A percentile compares a stretch with the other conserved stretches of the same genome.
These are phyloP conservation scores for Phyllosticta paracitricarpa DNA, from an alignment of 2,329 filamentous ascomycete species.

Conservation along the genomic window DNA sequence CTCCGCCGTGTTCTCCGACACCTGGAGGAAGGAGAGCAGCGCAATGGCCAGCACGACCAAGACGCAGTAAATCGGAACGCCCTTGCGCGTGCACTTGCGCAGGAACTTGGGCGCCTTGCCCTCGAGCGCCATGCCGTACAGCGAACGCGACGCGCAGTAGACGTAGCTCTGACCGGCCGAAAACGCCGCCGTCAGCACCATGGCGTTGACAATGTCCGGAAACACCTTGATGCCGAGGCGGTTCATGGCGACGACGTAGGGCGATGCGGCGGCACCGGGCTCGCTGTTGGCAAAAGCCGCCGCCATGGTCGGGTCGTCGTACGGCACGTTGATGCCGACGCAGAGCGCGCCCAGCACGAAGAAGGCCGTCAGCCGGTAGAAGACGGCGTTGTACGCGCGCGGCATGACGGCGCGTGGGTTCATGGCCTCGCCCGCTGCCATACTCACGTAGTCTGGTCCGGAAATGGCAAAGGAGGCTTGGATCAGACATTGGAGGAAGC, in stretches of 20 bases:
- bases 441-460: constrained; percentile 67
- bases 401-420: constrained; percentile 68
- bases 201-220: constrained; percentile 62
- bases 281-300: constrained; percentile 48
- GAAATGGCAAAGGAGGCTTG: constrained; percentile 60
- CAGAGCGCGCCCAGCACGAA: constrained; percentile 64
- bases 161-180: constrained; percentile 71
- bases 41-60: constrained; percentile 42
- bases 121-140: constrained; percentile 53
- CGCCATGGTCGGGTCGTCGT: constrained; percentile 49
- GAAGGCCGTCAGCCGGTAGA: constrained; percentile 58
- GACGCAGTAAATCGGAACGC: constrained; percentile 36
- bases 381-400: constrained; percentile 61
- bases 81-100: constrained; percentile 32
- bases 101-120: constrained; percentile 35
- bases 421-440: constrained; percentile 65
- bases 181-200: constrained; percentile 67
- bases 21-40: constrained; percentile 60
- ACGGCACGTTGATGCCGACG: constrained; percentile 63
- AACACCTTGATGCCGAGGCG: constrained; percentile 36
- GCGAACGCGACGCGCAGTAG: constrained; percentile 58
- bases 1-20: constrained; percentile 49
- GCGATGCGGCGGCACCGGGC: constrained; percentile 53
- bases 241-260: constrained; percentile 42
- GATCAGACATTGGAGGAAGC: constrained; percentile 66